Evolutionary conservation across 352 stramenopile genomes (phyloP), one percentile per base, ranked within the genome.

Genomic region (Globisporangium orthogonon): DNA sequence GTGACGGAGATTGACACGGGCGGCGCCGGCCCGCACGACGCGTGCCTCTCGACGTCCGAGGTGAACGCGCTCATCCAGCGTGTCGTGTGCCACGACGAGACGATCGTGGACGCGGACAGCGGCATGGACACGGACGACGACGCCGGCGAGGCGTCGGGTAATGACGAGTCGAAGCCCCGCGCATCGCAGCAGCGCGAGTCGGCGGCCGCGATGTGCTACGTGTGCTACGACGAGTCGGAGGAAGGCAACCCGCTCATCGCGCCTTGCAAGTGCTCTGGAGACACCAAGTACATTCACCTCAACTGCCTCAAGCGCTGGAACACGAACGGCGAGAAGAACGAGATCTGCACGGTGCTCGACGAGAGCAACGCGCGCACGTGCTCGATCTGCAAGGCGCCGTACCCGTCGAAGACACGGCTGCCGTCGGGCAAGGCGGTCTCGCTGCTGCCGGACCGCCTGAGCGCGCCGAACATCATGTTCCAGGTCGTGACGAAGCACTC

Each of bases 221-320:
- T 94, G 33, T 94, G 84, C 60, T 94, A 94, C 53, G 84, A 94
- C 63, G 84, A 94, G 56, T 76, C 78, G 10, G 82, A 92, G 60
- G 82, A 94, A 17, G 80, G 83, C 58, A 94, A 98, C 65, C 94
- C 94, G 39, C 70, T 98, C 44, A 97, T 98, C 47, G 87, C 91
- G 33, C 94, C 93, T 0, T 98, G 94, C 76, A 97, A 97, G 64
- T 98, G 94, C 61, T 93, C 79, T 60, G 94, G 94, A 17, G 94
- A 98, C 68, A 98, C 94, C 41, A 95, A 96, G 66, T 97, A 97
- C 78, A 96, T 98, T 18, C 94, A 98, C 55, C 76, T 98, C 9
- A 96, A 97, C 63, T 98, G 94, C 62, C 78, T 98, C 31, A 94
- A 97, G 56, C 94, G 96, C 50, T 98, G 91, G 91, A 96, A 98